Evolutionary conservation across 768 basidiomycete species (phyloP).

Genomic region (Termitomyces titanicus): DNA sequence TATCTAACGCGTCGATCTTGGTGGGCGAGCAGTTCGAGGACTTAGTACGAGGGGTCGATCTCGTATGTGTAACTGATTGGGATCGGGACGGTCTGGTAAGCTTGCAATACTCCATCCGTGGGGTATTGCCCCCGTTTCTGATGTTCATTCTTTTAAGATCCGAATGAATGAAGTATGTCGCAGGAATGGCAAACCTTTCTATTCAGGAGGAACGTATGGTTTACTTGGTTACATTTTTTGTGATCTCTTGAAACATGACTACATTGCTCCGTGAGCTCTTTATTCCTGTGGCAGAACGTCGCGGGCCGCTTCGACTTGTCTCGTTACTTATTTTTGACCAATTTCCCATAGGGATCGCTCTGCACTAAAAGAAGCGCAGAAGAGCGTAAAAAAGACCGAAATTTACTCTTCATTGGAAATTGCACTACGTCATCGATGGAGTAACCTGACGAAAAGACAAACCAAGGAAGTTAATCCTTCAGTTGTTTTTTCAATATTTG

Average conservation of each 20-base stretch:
- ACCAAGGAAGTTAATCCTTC: slow-evolving; percentile 84
- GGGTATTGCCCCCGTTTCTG: slow-evolving; percentile 10
- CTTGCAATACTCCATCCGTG: slow-evolving; percentile 13
- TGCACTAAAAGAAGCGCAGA: slow-evolving; percentile 52
- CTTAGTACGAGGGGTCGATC: slow-evolving; percentile 65
- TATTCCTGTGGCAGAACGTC: not conserved
- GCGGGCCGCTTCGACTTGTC: slow-evolving; percentile 11
- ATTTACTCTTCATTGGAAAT: slow-evolving; percentile 60
- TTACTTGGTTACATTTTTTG: slow-evolving; percentile 92
- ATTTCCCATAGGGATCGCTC: slow-evolving; percentile 53
- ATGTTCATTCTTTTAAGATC: slow-evolving; percentile 43
- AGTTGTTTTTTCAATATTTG: slow-evolving; percentile 65
- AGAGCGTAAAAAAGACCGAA: slow-evolving; percentile 56
- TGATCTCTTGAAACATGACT: slow-evolving; percentile 85
- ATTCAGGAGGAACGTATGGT: slow-evolving; percentile 90
- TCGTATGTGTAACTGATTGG: slow-evolving; percentile 87
- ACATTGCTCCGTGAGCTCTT: slow-evolving; percentile 71
- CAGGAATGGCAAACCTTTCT: slow-evolving; percentile 71
- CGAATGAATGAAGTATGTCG: slow-evolving; percentile 79
- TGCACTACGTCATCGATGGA: slow-evolving; percentile 70
- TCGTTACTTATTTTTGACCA: slow-evolving; percentile 6
- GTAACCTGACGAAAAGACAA: slow-evolving; percentile 62
- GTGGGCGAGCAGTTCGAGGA: slow-evolving; percentile 51
- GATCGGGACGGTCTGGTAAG: slow-evolving; percentile 68
- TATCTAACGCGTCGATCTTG: slow-evolving; percentile 46